Evolutionary conservation across 225 moss, liverwort and hornwort species (phyloP).

Genomic region (Polytrichum commune): DNA sequence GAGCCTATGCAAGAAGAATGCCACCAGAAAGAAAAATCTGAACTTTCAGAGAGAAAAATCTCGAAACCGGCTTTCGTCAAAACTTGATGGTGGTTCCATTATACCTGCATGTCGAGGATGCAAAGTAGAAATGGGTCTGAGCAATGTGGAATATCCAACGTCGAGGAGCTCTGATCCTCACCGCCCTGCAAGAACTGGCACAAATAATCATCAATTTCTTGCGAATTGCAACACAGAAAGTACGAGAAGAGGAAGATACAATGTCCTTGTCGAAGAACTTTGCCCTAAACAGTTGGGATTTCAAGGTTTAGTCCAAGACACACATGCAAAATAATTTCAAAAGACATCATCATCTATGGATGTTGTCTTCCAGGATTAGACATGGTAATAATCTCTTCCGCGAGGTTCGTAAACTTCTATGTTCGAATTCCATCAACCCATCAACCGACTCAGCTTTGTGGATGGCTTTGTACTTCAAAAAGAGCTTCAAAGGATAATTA

Average conservation of each 20-base stretch:
- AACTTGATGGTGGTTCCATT: slow-evolving; percentile 10
- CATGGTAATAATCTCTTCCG: slow-evolving; percentile 5
- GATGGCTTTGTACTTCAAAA: not conserved
- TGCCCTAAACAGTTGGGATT: too few species aligned
- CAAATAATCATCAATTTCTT: not conserved
- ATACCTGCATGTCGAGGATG: slow-evolving; percentile 13
- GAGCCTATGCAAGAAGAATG: not conserved
- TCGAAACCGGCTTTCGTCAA: not conserved
- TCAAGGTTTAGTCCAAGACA: too few species aligned
- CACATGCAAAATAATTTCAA: too few species aligned
- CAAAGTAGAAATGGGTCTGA: not conserved
- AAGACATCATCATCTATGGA: too few species aligned
- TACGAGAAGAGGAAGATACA: not conserved
- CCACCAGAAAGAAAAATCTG: not conserved
- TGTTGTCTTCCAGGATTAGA: not conserved
- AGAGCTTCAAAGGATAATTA: not conserved
- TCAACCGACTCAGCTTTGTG: slow-evolving; percentile 8
- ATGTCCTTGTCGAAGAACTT: not conserved
- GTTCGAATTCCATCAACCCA: not conserved
- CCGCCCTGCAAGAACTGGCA: not conserved
- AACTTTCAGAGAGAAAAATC: not conserved
- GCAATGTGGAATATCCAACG: not conserved
- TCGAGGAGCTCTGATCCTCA: not conserved
- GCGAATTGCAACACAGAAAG: not conserved
- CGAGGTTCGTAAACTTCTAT: not conserved